These are phyloP conservation scores for Phialophora macrospora DNA, from an alignment of 2,329 filamentous ascomycete genomes.

Conservation along the genomic window DNA sequence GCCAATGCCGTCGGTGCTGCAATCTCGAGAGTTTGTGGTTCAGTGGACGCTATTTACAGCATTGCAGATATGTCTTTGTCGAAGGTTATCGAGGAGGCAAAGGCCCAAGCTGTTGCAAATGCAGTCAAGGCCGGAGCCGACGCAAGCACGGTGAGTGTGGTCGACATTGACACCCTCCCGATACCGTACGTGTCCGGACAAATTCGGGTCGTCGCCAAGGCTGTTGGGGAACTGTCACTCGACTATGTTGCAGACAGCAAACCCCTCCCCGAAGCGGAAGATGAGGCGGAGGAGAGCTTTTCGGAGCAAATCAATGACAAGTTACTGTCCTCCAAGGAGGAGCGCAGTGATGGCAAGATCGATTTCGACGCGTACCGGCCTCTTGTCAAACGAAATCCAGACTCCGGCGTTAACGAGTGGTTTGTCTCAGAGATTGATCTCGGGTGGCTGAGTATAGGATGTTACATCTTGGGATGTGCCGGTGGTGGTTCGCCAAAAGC, in stretches of 20 bases:
- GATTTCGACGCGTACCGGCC: slow-evolving; percentile 35
- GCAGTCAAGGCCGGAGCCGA: slow-evolving; percentile 44
- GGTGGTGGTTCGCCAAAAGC: slow-evolving; percentile 51
- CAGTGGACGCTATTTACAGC: slow-evolving; percentile 27
- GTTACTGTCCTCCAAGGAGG: too few relatives aligned
- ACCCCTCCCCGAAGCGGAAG: too few relatives aligned
- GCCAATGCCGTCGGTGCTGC: slow-evolving; percentile 70
- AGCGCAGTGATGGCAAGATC: slow-evolving; percentile 1
- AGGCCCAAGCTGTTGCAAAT: slow-evolving; percentile 10
- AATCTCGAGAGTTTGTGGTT: slow-evolving; percentile 59
- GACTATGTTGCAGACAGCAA: too few relatives aligned
- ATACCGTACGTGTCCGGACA: slow-evolving; percentile 47
- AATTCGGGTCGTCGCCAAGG: slow-evolving; percentile 42
- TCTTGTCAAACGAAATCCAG: slow-evolving; percentile 20
- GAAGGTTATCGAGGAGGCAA: slow-evolving; percentile 23
- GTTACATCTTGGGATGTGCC: slow-evolving; percentile 56
- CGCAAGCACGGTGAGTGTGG: slow-evolving; percentile 46
- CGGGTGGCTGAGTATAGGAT: slow-evolving; percentile 53
- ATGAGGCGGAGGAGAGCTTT: too few relatives aligned
- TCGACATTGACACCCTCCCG: slow-evolving; percentile 47
- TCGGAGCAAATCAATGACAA: too few relatives aligned
- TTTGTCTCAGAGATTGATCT: slow-evolving; percentile 53
- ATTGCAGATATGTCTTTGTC: slow-evolving; percentile 9
- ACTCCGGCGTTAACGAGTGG: slow-evolving; percentile 44
- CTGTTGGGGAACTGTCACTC: slow-evolving; percentile 37